Evolutionary conservation across 2,329 filamentous ascomycete species (phyloP).

Genomic region (Pseudocercospora cruenta): DNA sequence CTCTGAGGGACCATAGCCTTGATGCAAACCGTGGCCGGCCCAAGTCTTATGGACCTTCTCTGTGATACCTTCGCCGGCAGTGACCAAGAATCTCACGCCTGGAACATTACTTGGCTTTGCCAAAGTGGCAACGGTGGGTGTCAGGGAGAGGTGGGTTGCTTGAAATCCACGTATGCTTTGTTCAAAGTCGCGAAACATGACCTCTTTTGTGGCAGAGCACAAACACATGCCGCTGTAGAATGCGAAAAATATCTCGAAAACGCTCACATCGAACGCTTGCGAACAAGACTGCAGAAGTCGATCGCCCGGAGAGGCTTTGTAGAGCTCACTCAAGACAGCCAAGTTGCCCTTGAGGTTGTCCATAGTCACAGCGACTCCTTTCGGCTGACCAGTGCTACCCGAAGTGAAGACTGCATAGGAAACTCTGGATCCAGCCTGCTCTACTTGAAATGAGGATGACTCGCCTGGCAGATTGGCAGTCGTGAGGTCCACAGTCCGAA

Average conservation of each 20-base stretch:
- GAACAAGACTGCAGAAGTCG: constrained; percentile 82
- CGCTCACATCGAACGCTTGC: constrained; percentile 82
- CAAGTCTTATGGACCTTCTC: constrained; percentile 71
- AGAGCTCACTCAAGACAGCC: constrained; percentile 65
- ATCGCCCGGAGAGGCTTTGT: constrained; percentile 59
- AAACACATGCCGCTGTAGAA: constrained; percentile 79
- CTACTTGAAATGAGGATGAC: constrained; percentile 32
- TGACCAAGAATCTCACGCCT: constrained; percentile 73
- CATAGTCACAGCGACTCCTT: constrained; percentile 78
- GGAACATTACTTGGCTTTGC: constrained; percentile 71
- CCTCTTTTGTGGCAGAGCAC: constrained; percentile 74
- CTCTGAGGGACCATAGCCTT: constrained; percentile 84
- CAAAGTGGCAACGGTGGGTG: constrained; percentile 81
- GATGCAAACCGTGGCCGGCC: constrained; percentile 69
- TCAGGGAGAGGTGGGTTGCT: constrained; percentile 82
- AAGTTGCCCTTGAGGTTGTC: constrained; percentile 77
- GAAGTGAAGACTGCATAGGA: constrained; percentile 81
- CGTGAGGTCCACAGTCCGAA: constrained; percentile 36
- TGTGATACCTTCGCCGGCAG: constrained; percentile 79
- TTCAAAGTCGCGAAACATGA: constrained; percentile 74
- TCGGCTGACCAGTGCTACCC: constrained; percentile 78
- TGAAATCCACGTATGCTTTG: constrained; percentile 63
- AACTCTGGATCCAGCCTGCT: constrained; percentile 54
- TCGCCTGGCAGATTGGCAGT: constrained; percentile 43
- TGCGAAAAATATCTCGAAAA: constrained; percentile 87